Percentiles rank a stretch among this genome's conserved stretches.
phyloP scores from a whole-genome alignment of 441 rosid genomes.

The Gossypium aridum region DNA sequence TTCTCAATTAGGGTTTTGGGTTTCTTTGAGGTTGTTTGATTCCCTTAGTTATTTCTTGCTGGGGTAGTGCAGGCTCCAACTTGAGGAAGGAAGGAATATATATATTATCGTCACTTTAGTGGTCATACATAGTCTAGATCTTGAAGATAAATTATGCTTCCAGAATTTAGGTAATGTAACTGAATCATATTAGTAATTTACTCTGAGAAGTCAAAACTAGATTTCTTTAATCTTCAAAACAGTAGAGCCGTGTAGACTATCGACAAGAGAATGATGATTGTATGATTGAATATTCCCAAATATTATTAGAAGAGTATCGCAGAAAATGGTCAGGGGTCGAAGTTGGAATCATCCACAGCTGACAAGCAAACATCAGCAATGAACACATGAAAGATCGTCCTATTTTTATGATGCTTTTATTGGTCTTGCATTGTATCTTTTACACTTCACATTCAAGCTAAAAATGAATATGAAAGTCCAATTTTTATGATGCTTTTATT shows the following conservation, averaged over 20 bases:
- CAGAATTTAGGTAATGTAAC: neutral
- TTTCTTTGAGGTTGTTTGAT: neutral
- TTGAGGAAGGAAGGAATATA: neutral
- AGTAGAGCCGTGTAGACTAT: neutral
- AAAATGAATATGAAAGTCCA: neutral
- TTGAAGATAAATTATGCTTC: neutral
- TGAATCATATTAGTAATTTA: neutral
- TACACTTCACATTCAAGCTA: neutral
- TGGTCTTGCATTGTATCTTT: neutral
- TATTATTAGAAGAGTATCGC: neutral
- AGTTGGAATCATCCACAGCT: neutral
- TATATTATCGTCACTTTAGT: neutral
- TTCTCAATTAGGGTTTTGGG: conserved; percentile 6
- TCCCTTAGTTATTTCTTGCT: neutral
- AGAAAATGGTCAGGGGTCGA: neutral
- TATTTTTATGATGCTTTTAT: conserved; percentile 3
- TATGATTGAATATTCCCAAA: neutral
- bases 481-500: conserved; percentile 1
- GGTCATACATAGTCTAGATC: neutral
- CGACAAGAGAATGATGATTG: neutral
- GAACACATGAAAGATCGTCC: conserved; percentile 4
- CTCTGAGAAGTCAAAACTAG: neutral
- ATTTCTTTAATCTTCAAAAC: neutral
- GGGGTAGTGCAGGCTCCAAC: neutral
- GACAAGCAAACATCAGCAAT: neutral